Base-by-base conservation (phyloP, 371 early-diverging fungal species). In the Mucor racemosus region DNA sequence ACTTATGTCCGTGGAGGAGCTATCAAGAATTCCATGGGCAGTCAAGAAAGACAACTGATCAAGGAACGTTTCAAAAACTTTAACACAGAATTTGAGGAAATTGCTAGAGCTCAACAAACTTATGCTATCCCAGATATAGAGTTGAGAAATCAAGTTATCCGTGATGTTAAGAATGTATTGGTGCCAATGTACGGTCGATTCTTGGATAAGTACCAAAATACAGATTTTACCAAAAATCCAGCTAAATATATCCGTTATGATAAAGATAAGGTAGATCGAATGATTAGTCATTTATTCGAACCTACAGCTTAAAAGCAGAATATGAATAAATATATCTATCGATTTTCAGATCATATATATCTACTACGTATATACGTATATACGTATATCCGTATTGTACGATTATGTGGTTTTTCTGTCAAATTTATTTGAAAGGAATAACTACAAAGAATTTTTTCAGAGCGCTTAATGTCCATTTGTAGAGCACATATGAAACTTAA, bases 11-110 rank as follows among this genome's bases (percentile, higher is more conserved):
- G 90, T 13, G 87, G 87, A 33, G 89, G 90, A 5, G 75, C 82
- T 3, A 82, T 91, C 40, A 86, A 86, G 40, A 91, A 78, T 19
- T 74, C 83, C 0, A 76, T 95, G 59, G 85, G 90, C 38, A 90
- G 84, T 57, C 78, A 71, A 42, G 94, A 95, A 60, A 79, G 86
- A 8, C 88, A 90, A 46, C 66, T 80, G 41, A 84, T 95, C 69
- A 94, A 94, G 67, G 94, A 94, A 64, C 86, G 88, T 60, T 94
- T 95, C 84, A 93, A 91, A 82, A 89, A 84, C 68, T 95, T 95
- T 73, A 94, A 95, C 74, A 84, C 80, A 15, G 91, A 91, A 62
- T 91, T 95, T 71, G 95, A 95, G 42, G 92, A 91, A 46, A 79
- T 88, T 19, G 87, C 82, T 74, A 84, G 87, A 60, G 78, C 84